These are phyloP conservation scores for Gautieria morchelliformis DNA, from an alignment of 768 basidiomycete species.

Conservation along the genomic window DNA sequence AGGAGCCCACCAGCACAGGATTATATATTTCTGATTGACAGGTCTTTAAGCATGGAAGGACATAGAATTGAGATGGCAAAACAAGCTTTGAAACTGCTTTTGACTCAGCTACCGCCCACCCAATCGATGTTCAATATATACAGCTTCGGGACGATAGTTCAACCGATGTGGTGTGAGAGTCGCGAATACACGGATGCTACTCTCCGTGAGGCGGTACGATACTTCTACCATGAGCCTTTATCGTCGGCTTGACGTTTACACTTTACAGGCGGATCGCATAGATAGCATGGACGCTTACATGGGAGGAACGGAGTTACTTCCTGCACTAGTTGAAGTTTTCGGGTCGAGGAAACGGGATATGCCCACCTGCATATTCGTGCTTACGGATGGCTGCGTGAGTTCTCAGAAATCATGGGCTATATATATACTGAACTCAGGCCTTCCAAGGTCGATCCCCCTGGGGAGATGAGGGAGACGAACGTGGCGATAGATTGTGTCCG, in stretches of 20 bases:
- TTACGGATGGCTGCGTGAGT: slow-evolving; percentile 42
- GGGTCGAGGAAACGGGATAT: slow-evolving; percentile 21
- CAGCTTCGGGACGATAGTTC: slow-evolving; percentile 26
- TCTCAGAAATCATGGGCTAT: not conserved
- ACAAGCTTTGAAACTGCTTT: slow-evolving; percentile 33
- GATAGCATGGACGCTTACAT: slow-evolving; percentile 30
- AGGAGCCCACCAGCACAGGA: slow-evolving; percentile 30
- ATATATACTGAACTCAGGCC: slow-evolving; percentile 4
- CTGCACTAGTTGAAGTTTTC: slow-evolving; percentile 34
- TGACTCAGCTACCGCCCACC: slow-evolving; percentile 30
- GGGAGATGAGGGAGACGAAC: too few relatives aligned
- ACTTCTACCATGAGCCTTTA: not conserved
- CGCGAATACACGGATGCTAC: not conserved
- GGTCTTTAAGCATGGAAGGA: slow-evolving; percentile 44
- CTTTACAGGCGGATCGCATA: slow-evolving; percentile 17
- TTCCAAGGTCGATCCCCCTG: slow-evolving; percentile 11
- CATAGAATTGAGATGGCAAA: slow-evolving; percentile 38
- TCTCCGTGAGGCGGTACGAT: not conserved
- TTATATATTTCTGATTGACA: slow-evolving; percentile 52
- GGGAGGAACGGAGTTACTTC: slow-evolving; percentile 43
- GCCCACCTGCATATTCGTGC: too few relatives aligned
- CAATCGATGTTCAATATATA: slow-evolving; percentile 48
- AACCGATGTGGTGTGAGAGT: not conserved
- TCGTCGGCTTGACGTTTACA: not conserved
- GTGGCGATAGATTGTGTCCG: slow-evolving; percentile 14